Base-by-base conservation (phyloP, 2,329 filamentous ascomycete species). In the Epichloe scottii region DNA sequence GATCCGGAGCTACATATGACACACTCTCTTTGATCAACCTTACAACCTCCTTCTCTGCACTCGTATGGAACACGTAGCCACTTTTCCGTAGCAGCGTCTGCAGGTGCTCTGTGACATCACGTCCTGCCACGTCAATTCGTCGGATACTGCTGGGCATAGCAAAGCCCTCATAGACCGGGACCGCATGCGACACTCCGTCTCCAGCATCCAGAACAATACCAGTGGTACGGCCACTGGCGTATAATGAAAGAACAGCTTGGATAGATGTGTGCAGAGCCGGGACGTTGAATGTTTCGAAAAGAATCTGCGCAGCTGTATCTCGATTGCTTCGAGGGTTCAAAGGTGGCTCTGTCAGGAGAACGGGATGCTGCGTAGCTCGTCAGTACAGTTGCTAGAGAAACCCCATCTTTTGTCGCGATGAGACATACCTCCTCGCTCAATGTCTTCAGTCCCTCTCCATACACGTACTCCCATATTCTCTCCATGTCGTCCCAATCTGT, bases 401-500 rank as follows among this genome's bases (percentile, higher is more conserved):
- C 15, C 15, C n/a, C 5, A 33, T 21, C 11, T 39, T 39, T 23
- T 30, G 21, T 26, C n/a, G 15, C 15, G 30, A 7, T 8, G 7
- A 5, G 8, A 56, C 66, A 37, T 53, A 90, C 87, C 78, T 98
- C 93, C 77, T 98, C 93, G 69, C 90, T 96, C 65, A 96, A 77
- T 47, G 91, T 95, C 75, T 96, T 97, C 62, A 98, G 69, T 57
- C 94, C 93, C 64, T 96, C 91, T 52, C 87, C 87, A 67, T 97
- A 98, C 49, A 98, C 89, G 64, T 95, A 93, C 62, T 94, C 87
- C 93, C 93, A 98, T 71, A 98, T 98, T 72, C 89, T 84, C 75
- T 98, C 93, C 93, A 98, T 98, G 65, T 98, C 93, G 66, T 97
- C 93, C 93, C 93, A 98, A 69, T 98, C 89, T 59, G 93, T 98